Evolutionary conservation across 164 flowering plant species (phyloP).

Genomic region (Hamamelis virginiana): DNA sequence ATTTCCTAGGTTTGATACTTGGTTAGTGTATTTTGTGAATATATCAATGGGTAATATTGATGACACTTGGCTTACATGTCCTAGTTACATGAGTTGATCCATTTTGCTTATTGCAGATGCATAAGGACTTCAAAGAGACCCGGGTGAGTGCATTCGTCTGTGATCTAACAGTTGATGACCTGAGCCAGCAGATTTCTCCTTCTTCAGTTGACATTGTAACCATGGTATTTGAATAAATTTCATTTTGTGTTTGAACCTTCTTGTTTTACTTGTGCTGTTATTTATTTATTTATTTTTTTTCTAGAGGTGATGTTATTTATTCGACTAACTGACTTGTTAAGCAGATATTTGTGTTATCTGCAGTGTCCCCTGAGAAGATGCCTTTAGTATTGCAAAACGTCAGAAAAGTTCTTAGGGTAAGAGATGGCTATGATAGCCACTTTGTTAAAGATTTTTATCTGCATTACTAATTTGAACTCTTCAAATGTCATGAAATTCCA

Average conservation of each 20-base stretch:
- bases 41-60: neutral
- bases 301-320: neutral
- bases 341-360: slow-evolving; percentile 95
- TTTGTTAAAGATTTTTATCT: neutral
- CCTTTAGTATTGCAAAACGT: slow-evolving; percentile 69
- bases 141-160: slow-evolving; percentile 77
- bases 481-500: slow-evolving; percentile 7
- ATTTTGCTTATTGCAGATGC: slow-evolving; percentile 50
- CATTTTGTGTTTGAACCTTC: neutral
- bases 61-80: neutral
- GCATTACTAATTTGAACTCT: neutral
- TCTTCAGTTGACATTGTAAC: slow-evolving; percentile 90
- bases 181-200: slow-evolving; percentile 54
- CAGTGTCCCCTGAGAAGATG: slow-evolving; percentile 98
- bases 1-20: no score
- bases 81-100: neutral
- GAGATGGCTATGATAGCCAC: neutral
- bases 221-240: slow-evolving; percentile 56
- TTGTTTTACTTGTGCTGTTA: slow-evolving; percentile 7
- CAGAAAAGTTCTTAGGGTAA: slow-evolving; percentile 78
- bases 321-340: slow-evolving; percentile 52
- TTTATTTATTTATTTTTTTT: slow-evolving; percentile 1
- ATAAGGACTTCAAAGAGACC: slow-evolving; percentile 62
- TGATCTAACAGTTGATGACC: slow-evolving; percentile 81
- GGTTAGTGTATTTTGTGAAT: no score